Evolutionary conservation across 2,329 filamentous ascomycete species (phyloP).

Genomic region (Lasiodiplodia sp.): DNA sequence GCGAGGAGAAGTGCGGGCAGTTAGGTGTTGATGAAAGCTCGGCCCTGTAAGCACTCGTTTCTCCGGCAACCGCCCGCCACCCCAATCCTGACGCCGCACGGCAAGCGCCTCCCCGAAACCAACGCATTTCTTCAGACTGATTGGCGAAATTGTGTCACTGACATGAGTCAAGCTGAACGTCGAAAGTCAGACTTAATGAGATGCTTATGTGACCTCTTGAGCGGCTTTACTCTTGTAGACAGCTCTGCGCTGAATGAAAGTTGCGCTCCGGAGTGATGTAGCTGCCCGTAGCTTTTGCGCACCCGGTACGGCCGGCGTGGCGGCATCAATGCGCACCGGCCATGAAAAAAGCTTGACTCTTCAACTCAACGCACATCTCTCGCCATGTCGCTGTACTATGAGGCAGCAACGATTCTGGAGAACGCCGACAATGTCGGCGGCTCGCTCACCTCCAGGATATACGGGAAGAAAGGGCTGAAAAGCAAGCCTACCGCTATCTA

Average conservation of each 20-base stretch:
- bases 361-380: not conserved
- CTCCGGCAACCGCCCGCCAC: conserved; percentile 8
- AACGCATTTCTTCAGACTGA: not conserved
- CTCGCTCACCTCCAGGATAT: conserved; percentile 87
- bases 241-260: not conserved
- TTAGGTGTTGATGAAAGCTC: not conserved
- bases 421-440: conserved; percentile 71
- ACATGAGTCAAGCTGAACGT: not conserved
- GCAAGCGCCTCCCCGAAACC: not conserved
- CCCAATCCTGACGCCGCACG: not conserved
- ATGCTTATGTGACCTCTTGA: not conserved
- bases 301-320: not conserved
- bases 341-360: conserved; percentile 17
- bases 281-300: not conserved
- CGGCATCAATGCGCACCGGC: not conserved
- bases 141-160: not conserved
- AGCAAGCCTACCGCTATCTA: conserved; percentile 83
- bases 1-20: not conserved
- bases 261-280: not conserved
- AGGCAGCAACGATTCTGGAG: conserved; percentile 79
- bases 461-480: conserved; percentile 75
- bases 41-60: not conserved
- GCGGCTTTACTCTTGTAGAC: not conserved
- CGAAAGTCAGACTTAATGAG: not conserved
- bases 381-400: conserved; percentile 92